Conservation (phyloP, 495 filamentous ascomycete genomes). For the Annulohypoxylon bovei region DNA sequence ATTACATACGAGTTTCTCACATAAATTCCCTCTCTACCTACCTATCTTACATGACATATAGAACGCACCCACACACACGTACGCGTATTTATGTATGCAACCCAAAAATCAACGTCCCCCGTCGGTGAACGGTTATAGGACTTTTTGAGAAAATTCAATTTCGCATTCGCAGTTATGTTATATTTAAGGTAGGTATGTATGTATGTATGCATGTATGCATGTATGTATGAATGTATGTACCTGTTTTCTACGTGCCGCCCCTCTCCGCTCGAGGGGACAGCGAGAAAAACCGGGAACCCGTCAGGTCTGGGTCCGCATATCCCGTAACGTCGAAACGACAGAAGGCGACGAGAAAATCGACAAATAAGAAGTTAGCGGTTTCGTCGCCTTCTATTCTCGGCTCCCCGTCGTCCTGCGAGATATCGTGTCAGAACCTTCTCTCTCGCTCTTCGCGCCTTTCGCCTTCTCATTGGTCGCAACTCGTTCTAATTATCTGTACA, state of each 20-base stretch:
- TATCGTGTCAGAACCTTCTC: conserved; percentile 5
- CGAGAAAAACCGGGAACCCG: conserved; percentile 21
- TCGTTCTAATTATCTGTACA: background rate
- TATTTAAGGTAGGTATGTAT: no score
- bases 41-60: background rate
- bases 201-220: no score
- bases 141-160: background rate
- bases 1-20: background rate
- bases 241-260: no score
- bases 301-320: conserved; percentile 13
- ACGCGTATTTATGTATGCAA: conserved; percentile 5
- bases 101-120: background rate
- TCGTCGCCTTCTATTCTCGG: conserved; percentile 24
- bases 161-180: conserved; percentile 2
- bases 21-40: background rate
- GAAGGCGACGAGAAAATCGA: background rate
- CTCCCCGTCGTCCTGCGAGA: conserved; percentile 1
- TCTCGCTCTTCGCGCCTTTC: background rate
- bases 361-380: background rate
- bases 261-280: background rate
- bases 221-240: no score
- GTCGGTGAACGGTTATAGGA: conserved; percentile 2
- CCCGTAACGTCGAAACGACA: background rate
- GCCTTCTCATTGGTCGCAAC: background rate
- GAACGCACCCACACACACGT: background rate